Conservation (phyloP, 2,329 filamentous ascomycete species). For the Xylaria sp. region DNA sequence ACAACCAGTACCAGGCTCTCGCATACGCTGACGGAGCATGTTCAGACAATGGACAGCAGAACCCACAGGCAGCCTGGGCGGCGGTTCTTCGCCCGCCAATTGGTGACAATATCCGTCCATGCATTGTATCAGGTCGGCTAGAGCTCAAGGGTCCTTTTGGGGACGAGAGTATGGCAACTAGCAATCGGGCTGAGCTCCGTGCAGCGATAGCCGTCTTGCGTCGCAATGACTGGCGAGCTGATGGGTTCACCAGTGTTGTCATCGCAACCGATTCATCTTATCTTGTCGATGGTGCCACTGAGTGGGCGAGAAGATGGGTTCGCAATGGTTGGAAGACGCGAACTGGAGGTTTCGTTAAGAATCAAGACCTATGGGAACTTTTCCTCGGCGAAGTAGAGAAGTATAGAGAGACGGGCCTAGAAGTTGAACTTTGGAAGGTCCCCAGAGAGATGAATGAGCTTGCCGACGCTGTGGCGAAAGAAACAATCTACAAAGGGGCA, state of each 20-base stretch:
- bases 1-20: conserved; percentile 29
- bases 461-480: conserved; percentile 52
- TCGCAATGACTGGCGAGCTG: conserved; percentile 54
- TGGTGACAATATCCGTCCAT: conserved; percentile 23
- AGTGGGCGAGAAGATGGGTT: conserved; percentile 56
- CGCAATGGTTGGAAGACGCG: conserved; percentile 56
- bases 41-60: conserved; percentile 31
- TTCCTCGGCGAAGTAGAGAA: conserved; percentile 55
- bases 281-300: conserved; percentile 57
- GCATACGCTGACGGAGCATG: conserved; percentile 35
- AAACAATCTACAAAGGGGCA: conserved; percentile 28
- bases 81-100: conserved; percentile 26
- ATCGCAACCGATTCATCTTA: conserved; percentile 65
- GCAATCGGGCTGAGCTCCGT: conserved; percentile 63
- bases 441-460: conserved; percentile 52
- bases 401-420: conserved; percentile 45
- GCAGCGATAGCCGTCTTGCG: conserved; percentile 60
- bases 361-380: conserved; percentile 62
- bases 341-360: conserved; percentile 53
- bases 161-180: conserved; percentile 33
- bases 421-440: conserved; percentile 59
- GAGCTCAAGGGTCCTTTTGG: conserved; percentile 35
- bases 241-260: conserved; percentile 55
- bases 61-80: conserved; percentile 33
- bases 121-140: conserved; percentile 30